Evolutionary conservation across 176 grass and related monocot species (phyloP).

Genomic region (Carex littledalei): DNA sequence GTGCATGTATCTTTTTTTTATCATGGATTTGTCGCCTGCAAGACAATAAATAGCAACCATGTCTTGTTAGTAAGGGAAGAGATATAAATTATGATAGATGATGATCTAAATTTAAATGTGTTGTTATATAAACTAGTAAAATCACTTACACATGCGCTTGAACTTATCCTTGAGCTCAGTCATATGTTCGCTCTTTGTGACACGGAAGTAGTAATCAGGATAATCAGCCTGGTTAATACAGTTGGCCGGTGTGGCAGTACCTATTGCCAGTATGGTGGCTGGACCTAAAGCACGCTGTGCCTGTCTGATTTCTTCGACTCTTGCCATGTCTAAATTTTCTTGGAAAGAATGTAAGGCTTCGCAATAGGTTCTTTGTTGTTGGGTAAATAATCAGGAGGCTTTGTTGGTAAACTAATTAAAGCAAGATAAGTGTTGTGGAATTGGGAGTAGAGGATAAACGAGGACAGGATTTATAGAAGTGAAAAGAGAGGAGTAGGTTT

Average conservation of each 20-base stretch:
- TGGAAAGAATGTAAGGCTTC: background rate
- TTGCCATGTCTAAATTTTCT: background rate
- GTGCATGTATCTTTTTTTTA: too few relatives aligned
- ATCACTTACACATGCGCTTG: conserved; percentile 28
- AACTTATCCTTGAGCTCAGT: conserved; percentile 25
- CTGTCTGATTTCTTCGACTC: conserved; percentile 14
- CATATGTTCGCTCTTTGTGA: conserved; percentile 15
- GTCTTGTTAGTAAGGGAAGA: too few relatives aligned
- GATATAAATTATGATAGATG: too few relatives aligned
- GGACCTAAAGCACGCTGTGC: conserved; percentile 16
- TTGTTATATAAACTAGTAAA: too few relatives aligned
- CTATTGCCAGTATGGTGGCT: conserved; percentile 20
- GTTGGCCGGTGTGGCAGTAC: conserved; percentile 22
- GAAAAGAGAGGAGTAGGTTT: background rate
- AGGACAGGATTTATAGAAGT: background rate
- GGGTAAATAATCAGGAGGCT: background rate
- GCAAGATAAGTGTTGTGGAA: background rate
- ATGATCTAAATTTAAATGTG: too few relatives aligned
- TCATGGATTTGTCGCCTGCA: too few relatives aligned
- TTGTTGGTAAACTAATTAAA: background rate
- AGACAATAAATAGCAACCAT: too few relatives aligned
- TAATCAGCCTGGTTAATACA: conserved; percentile 11
- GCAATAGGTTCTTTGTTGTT: background rate
- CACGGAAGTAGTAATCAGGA: conserved; percentile 16
- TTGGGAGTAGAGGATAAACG: background rate